Evolutionary conservation across 2,329 filamentous ascomycete species (phyloP).

Genomic region (Pestalotiopsis fici): DNA sequence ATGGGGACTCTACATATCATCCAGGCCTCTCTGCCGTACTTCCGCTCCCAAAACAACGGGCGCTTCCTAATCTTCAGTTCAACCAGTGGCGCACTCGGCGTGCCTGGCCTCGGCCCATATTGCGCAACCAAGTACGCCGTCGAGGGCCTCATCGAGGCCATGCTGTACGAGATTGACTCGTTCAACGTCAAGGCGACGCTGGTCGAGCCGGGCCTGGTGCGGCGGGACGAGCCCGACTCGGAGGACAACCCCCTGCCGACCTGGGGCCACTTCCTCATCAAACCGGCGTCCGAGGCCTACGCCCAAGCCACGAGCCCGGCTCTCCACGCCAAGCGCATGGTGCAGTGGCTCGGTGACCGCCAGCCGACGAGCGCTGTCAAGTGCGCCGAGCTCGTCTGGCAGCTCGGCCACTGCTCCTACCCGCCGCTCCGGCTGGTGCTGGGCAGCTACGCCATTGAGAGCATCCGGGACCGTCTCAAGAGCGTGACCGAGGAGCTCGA

Average conservation of each 20-base stretch:
- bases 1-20: constrained; percentile 94
- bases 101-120: constrained; percentile 90
- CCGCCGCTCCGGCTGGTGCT: constrained; percentile 85
- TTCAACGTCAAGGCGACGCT: constrained; percentile 95
- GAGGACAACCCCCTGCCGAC: constrained; percentile 64
- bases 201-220: constrained; percentile 86
- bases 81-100: constrained; percentile 87
- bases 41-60: constrained; percentile 73
- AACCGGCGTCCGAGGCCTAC: constrained; percentile 82
- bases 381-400: constrained; percentile 91
- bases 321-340: constrained; percentile 84
- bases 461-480: constrained; percentile 84
- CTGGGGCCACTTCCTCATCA: constrained; percentile 92
- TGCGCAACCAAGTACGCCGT: constrained; percentile 98
- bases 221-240: constrained; percentile 74
- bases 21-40: constrained; percentile 84
- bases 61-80: constrained; percentile 95
- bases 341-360: constrained; percentile 91
- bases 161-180: constrained; percentile 90
- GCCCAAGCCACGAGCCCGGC: constrained; percentile 76
- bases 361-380: constrained; percentile 93
- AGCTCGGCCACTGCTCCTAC: constrained; percentile 92
- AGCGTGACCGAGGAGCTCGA: constrained; percentile 94
- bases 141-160: constrained; percentile 91
- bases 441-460: constrained; percentile 93